Percentiles rank a stretch among this genome's conserved stretches.
These are phyloP conservation scores for Chytriomyces sp. DNA, from an alignment of 192 early-diverging fungal genomes.

Conservation along the genomic window DNA sequence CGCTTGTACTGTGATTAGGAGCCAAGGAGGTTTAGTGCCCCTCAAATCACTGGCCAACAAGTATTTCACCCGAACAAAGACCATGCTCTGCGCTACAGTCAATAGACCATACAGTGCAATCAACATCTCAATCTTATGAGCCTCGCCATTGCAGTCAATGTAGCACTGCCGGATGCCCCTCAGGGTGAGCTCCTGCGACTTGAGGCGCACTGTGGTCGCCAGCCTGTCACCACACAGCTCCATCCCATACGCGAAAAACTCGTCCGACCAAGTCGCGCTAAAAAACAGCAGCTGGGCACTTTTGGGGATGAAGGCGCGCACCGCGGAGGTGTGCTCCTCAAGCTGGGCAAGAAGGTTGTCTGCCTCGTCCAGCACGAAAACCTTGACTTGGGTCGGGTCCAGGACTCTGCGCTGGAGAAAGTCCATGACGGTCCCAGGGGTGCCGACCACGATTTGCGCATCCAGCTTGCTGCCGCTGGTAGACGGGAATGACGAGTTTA, in stretches of 20 bases:
- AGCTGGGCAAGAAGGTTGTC: not conserved
- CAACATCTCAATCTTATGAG: constrained; percentile 53
- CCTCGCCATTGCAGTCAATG: constrained; percentile 68
- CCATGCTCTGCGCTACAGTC: constrained; percentile 83
- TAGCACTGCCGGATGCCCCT: constrained; percentile 39
- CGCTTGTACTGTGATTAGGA: not conserved
- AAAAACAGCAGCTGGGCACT: not conserved
- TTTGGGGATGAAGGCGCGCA: not conserved
- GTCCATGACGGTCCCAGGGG: not conserved
- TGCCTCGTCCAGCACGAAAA: not conserved
- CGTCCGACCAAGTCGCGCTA: not conserved
- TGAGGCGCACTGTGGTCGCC: not conserved
- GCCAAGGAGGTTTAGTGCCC: not conserved
- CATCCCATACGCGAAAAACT: not conserved
- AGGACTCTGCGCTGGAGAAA: not conserved
- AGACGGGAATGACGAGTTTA: not conserved
- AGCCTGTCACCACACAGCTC: not conserved
- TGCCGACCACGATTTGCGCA: not conserved
- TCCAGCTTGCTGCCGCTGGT: not conserved
- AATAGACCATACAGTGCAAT: constrained; percentile 50
- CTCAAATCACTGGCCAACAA: not conserved
- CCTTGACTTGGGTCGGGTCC: not conserved
- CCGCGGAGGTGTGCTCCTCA: not conserved
- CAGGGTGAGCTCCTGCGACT: constrained; percentile 2
- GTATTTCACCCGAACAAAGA: constrained; percentile 69